These are phyloP conservation scores for Starmerella floricola DNA, from an alignment of 805 yeast species.

Conservation along the genomic window DNA sequence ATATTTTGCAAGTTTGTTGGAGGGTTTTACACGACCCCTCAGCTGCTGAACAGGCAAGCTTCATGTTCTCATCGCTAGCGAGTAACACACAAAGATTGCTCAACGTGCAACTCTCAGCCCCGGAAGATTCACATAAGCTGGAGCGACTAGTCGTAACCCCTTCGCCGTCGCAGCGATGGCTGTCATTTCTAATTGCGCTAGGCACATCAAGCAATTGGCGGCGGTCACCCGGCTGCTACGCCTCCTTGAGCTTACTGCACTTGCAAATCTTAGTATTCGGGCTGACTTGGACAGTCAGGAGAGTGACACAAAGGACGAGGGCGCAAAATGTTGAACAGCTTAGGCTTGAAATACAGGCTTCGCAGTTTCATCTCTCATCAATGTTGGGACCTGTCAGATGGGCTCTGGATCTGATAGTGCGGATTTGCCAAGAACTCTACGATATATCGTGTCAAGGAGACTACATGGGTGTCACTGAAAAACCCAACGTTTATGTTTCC, in stretches of 20 bases:
- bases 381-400: slow-evolving; percentile 71
- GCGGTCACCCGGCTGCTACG: slow-evolving; percentile 34
- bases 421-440: slow-evolving; percentile 54
- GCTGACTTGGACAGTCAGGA: slow-evolving; percentile 49
- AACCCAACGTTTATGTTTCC: slow-evolving; percentile 24
- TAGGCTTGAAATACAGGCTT: slow-evolving; percentile 28
- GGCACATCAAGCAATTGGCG: slow-evolving; percentile 42
- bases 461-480: background rate
- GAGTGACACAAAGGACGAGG: slow-evolving; percentile 24
- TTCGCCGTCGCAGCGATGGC: slow-evolving; percentile 53
- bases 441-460: slow-evolving; percentile 19
- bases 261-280: slow-evolving; percentile 62
- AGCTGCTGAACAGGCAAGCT: slow-evolving; percentile 23
- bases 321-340: slow-evolving; percentile 31
- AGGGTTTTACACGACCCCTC: slow-evolving; percentile 32
- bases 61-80: slow-evolving; percentile 36
- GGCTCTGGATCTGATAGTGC: slow-evolving; percentile 68
- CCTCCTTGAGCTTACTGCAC: slow-evolving; percentile 56
- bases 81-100: slow-evolving; percentile 66
- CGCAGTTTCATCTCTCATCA: slow-evolving; percentile 24
- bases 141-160: slow-evolving; percentile 67
- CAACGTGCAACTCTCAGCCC: slow-evolving; percentile 55
- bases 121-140: slow-evolving; percentile 48
- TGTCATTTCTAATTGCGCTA: slow-evolving; percentile 55
- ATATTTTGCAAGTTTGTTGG: slow-evolving; percentile 47